Conservation (phyloP, 257 asterid species). For the Orobanche coerulescens region DNA sequence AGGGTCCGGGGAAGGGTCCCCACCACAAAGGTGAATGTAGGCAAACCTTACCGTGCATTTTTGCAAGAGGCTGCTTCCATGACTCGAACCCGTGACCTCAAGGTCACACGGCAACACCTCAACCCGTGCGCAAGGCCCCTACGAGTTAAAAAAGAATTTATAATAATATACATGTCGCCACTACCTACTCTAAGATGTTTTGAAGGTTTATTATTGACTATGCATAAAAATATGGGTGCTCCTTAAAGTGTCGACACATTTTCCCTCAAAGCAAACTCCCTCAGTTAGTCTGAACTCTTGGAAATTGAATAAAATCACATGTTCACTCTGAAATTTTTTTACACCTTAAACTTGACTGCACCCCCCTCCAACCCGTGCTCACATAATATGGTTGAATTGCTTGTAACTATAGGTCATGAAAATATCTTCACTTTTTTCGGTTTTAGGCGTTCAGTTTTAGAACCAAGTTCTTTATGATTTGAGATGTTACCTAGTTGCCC, state of each 20-base stretch:
- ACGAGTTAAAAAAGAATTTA: background rate
- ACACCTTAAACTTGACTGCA: background rate
- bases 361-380: background rate
- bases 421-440: background rate
- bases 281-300: background rate
- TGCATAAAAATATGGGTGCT: background rate
- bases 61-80: no score
- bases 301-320: background rate
- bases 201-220: background rate
- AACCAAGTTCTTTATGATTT: background rate
- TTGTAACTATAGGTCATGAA: background rate
- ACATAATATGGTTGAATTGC: background rate
- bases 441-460: background rate
- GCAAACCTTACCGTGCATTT: no score
- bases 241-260: background rate
- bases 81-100: no score
- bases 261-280: background rate
- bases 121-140: no score
- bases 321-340: background rate
- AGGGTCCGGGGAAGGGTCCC: no score
- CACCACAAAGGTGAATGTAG: no score
- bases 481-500: background rate
- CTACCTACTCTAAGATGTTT: background rate
- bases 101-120: no score
- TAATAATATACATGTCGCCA: background rate